A percentile compares a stretch with the other conserved stretches of the same genome.
These are phyloP conservation scores for Penicillium bovifimosum DNA, from an alignment of 495 filamentous ascomycete genomes.

Conservation along the genomic window DNA sequence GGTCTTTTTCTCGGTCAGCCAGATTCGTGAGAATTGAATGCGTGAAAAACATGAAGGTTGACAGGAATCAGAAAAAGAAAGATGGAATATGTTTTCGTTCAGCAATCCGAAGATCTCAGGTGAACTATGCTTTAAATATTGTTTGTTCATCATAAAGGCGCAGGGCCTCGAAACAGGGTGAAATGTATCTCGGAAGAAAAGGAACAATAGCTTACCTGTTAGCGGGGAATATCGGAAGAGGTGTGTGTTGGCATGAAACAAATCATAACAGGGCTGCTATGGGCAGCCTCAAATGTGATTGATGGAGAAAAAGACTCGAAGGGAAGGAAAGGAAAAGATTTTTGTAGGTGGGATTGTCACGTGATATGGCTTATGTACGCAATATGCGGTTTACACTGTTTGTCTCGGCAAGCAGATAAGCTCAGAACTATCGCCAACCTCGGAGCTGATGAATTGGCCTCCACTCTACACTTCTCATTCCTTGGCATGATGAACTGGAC, in stretches of 20 bases:
- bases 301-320: slow-evolving; percentile 1
- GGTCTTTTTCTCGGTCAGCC: slow-evolving; percentile 8
- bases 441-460: neutral
- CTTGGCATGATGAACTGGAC: slow-evolving; percentile 40
- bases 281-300: neutral
- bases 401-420: neutral
- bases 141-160: slow-evolving; percentile 39
- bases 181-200: neutral
- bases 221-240: slow-evolving; percentile 4
- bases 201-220: slow-evolving; percentile 11
- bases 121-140: slow-evolving; percentile 48
- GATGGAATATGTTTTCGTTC: slow-evolving; percentile 48
- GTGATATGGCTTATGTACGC: neutral
- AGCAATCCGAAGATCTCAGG: slow-evolving; percentile 45
- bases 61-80: slow-evolving; percentile 39
- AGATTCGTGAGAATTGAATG: slow-evolving; percentile 6
- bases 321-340: neutral
- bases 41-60: slow-evolving; percentile 4
- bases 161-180: slow-evolving; percentile 1
- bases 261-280: neutral
- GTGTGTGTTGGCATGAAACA: slow-evolving; percentile 3
- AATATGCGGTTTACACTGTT: neutral
- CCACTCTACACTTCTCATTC: neutral
- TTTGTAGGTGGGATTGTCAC: neutral
- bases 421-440: neutral